Base-by-base conservation (phyloP, 208 protist species). In the Leishmania tarentolae region DNA sequence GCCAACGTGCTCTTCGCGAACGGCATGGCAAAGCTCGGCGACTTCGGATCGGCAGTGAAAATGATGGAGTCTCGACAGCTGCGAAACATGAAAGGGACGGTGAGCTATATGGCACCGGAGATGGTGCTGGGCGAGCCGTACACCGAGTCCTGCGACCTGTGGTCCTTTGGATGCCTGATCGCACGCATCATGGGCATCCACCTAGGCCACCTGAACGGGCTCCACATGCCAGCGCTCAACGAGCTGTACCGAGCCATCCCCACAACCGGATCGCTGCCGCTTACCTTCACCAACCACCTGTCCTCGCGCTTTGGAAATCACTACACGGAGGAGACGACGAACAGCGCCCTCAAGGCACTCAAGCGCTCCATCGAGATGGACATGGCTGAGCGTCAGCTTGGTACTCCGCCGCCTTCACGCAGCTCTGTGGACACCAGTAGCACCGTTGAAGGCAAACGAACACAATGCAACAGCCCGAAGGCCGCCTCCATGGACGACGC, bases 71-170 rank as follows among this genome's bases (percentile, higher is more conserved):
- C 81, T 21, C 83, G 80, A 31, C 72, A 87, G 47, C 85, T 96
- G 71, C 88, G 76, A 0, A 93, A 93, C 74, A 95, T 96, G 90
- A 93, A 93, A 56, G 94, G 94, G 17, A 97, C 94, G 37, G 75
- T 95, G 63, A 81, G 88, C 40, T 97, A 97, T 86, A 97, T 97
- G 94, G 86, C 91, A 35, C 94, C 94, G 13, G 92, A 97, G 83
- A 93, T 97, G 85, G 84, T 97, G 61, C 82, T 97, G 1, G 90
- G 90, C 47, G 92, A 97, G 83, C 86, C 87, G 31, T 97, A 97
- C 86, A 86, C 90, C 63, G 90, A 94, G 75, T 86, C 91, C 63
- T 96, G 92, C 77, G 94, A 97, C 73, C 82, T 97, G 74, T 97
- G 94, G 92, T 94, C 89, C 46, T 89, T 95, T 79, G 94, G 94